Evolutionary conservation across 257 asterid genomes (phyloP).

Genomic region (Nicotiana attenuata): DNA sequence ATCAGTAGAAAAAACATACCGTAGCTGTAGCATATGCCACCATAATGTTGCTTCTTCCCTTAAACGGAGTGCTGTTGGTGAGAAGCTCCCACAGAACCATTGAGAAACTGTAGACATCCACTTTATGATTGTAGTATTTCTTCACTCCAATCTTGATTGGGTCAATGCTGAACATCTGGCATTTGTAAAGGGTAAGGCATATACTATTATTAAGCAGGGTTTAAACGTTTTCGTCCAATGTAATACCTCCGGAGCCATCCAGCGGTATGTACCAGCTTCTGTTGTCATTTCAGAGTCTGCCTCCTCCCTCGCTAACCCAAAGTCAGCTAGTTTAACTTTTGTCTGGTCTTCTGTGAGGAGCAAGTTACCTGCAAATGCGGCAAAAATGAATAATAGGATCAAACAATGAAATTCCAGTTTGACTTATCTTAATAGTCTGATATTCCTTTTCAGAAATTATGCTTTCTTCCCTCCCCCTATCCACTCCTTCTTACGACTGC

Average conservation of each 20-base stretch:
- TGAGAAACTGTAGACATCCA: conserved; percentile 67
- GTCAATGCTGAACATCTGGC: conserved; percentile 46
- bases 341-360: conserved; percentile 56
- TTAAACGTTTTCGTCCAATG: not conserved
- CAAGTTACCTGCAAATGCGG: conserved; percentile 38
- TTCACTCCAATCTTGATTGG: conserved; percentile 33
- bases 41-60: conserved; percentile 41
- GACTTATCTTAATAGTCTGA: not conserved
- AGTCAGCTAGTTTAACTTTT: conserved; percentile 55
- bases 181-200: conserved; percentile 13
- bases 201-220: not conserved
- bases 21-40: conserved; percentile 59
- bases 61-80: conserved; percentile 53
- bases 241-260: conserved; percentile 77
- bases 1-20: conserved; percentile 25
- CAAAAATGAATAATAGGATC: not conserved
- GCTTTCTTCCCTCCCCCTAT: not conserved
- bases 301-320: conserved; percentile 65
- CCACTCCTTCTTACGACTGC: not conserved
- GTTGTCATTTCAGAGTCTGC: conserved; percentile 49
- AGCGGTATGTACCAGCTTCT: conserved; percentile 66
- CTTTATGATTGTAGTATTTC: conserved; percentile 58
- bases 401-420: not conserved
- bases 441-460: not conserved
- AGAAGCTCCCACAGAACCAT: conserved; percentile 63